A percentile compares a stretch with the other conserved stretches of the same genome.
phyloP scores from a whole-genome alignment of 2,329 filamentous ascomycete genomes.

The Ceratocystis ficicola region DNA sequence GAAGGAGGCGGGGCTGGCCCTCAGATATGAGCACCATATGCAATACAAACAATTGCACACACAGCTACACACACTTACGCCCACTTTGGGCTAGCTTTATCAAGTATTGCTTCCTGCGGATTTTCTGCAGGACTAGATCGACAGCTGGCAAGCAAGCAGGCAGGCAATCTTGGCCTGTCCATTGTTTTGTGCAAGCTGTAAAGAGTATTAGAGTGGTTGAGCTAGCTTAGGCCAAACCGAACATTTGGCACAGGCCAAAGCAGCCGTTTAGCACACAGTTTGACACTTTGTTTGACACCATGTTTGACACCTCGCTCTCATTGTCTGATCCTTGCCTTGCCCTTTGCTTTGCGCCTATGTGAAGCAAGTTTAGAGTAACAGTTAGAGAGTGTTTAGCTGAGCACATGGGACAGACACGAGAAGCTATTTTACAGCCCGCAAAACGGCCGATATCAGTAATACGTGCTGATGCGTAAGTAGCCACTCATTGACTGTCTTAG shows the following conservation, averaged over 20 bases:
- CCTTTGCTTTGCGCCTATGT: neutral
- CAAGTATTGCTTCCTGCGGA: no score
- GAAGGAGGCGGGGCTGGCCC: neutral
- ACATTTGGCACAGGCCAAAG: neutral
- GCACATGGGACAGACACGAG: no score
- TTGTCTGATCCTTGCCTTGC: neutral
- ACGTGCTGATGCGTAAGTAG: no score
- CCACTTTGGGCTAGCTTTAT: no score
- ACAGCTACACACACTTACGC: no score
- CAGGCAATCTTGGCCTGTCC: neutral
- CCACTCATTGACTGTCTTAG: neutral
- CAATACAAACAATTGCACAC: neutral
- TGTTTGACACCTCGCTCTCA: neutral
- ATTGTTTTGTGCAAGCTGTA: neutral
- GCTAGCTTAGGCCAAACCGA: neutral
- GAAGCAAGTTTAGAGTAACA: no score
- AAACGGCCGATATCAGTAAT: no score
- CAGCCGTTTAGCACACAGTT: neutral
- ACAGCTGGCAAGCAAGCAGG: no score
- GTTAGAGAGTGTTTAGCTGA: no score
- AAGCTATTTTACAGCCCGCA: no score
- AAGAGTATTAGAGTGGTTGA: neutral
- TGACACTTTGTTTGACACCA: constrained; percentile 3
- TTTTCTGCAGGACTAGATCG: no score
- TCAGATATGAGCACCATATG: neutral